Conservation (phyloP, 257 asterid species). For the Thymus quinquecostatus region DNA sequence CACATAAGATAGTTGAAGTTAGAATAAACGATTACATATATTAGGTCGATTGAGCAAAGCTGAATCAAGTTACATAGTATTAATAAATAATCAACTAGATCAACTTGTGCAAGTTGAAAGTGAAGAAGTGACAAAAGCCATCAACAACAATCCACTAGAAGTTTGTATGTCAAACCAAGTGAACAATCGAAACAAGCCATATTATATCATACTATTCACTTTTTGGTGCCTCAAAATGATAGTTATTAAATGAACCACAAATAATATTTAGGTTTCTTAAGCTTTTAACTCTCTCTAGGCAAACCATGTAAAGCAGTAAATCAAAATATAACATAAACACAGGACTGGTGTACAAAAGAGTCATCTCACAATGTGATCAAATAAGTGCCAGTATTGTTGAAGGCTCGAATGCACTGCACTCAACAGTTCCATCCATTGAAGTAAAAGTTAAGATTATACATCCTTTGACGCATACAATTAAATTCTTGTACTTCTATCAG, state of each 20-base stretch:
- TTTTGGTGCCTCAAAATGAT: not conserved
- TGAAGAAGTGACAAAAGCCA: not conserved
- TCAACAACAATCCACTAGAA: not conserved
- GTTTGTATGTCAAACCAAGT: not conserved
- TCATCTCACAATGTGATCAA: not conserved
- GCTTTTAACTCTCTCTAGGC: not conserved
- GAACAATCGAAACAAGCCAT: not conserved
- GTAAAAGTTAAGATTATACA: not conserved
- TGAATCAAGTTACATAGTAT: not conserved
- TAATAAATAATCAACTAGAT: not conserved
- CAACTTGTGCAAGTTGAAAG: not conserved
- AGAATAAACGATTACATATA: not conserved
- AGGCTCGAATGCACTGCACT: too few species aligned
- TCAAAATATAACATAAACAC: not conserved
- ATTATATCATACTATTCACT: not conserved
- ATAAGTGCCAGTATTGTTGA: not conserved
- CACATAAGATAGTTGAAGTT: conserved; percentile 2
- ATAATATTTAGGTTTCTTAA: not conserved
- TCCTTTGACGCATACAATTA: not conserved
- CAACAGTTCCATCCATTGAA: not conserved
- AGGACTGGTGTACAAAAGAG: not conserved
- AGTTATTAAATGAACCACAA: not conserved
- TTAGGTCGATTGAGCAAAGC: conserved; percentile 1
- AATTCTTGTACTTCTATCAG: not conserved
- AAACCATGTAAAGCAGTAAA: not conserved